Conservation (phyloP, 2,329 filamentous ascomycete genomes). For the Hypomyces perniciosus region DNA sequence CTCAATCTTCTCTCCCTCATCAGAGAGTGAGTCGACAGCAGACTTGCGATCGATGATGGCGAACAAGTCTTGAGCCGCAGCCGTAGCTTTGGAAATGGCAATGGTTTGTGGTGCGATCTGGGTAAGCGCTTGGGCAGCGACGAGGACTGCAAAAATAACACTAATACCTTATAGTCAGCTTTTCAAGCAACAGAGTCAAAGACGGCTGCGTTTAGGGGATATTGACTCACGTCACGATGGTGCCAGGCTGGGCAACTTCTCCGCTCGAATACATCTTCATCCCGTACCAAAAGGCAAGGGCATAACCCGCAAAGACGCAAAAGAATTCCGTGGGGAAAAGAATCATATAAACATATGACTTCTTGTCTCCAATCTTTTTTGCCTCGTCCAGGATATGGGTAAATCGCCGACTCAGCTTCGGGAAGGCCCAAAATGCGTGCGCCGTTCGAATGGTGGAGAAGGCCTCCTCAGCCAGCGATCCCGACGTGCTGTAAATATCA, state of each 20-base stretch:
- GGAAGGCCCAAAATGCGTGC: constrained; percentile 45
- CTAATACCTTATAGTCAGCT: constrained; percentile 11
- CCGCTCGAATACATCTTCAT: constrained; percentile 39
- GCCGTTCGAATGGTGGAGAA: constrained; percentile 44
- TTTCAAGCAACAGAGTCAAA: constrained; percentile 18
- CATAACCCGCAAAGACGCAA: constrained; percentile 42
- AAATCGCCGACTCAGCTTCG: constrained; percentile 37
- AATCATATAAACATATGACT: constrained; percentile 37
- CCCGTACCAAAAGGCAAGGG: constrained; percentile 47
- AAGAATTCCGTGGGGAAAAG: constrained; percentile 43
- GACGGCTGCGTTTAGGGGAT: constrained; percentile 13
- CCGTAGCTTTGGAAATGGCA: constrained; percentile 40
- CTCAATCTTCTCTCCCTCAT: constrained; percentile 25
- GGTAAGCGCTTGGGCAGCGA: constrained; percentile 40
- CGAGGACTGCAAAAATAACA: constrained; percentile 42
- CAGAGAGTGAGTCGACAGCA: constrained; percentile 37
- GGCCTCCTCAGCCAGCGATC: constrained; percentile 42
- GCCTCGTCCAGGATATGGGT: constrained; percentile 37
- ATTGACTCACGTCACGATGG: constrained; percentile 38
- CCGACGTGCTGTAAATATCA: constrained; percentile 36
- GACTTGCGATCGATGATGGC: constrained; percentile 41
- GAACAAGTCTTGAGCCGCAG: constrained; percentile 43
- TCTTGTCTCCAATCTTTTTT: constrained; percentile 33
- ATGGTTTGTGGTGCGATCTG: constrained; percentile 42
- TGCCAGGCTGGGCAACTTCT: constrained; percentile 39